Base-by-base conservation (phyloP, 176 grass and related monocot genomes). In the Guadua angustifolia region DNA sequence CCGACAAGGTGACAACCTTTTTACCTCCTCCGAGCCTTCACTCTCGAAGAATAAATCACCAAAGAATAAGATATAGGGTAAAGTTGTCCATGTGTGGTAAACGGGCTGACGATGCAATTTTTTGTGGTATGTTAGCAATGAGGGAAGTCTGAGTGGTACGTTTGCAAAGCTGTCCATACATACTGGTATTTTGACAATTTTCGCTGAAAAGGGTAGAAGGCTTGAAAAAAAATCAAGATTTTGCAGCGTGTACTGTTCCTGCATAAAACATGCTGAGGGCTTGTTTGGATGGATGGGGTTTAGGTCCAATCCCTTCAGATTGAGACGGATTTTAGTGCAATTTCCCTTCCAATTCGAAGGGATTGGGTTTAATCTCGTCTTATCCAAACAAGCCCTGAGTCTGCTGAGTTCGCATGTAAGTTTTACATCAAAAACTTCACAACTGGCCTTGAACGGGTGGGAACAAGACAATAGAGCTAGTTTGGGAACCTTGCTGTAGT, bases 111-210 rank as follows among this genome's bases (percentile, higher is more conserved):
- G 9, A 47, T 21, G 32, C 5, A 19, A 5, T 33, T 40, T 76
- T 66, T 15, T 67, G 46, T 69, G 17, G 4, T 35, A 46, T 9
- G 19, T 71, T 78, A 45, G 67, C 7, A 73, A 64, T 44, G 59
- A 51, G 10, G n/a, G 33, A 79, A 73, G 58, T 42, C 56, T 86
- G n/a, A 56, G 4, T 66, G 53, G 45, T 35, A 56, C 13, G 0
- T 39, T 16, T 66, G 74, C 65, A 71, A 85, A 69, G 29, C 5
- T 71, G 52, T 62, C 60, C 42, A 64, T 16, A 8, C 24, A 78
- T 44, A 77, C 25, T 69, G 40, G n/a, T 64, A n/a, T 2, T 1
- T 73, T 14, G 17, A 51, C 24, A 12, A 17, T 86, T 66, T 66
- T 14, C 0, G 1, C 13, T 43, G 50, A 47, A 77, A 60, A 78